Base-by-base conservation (phyloP, 352 stramenopile genomes). In the Blastocystis sp. region DNA sequence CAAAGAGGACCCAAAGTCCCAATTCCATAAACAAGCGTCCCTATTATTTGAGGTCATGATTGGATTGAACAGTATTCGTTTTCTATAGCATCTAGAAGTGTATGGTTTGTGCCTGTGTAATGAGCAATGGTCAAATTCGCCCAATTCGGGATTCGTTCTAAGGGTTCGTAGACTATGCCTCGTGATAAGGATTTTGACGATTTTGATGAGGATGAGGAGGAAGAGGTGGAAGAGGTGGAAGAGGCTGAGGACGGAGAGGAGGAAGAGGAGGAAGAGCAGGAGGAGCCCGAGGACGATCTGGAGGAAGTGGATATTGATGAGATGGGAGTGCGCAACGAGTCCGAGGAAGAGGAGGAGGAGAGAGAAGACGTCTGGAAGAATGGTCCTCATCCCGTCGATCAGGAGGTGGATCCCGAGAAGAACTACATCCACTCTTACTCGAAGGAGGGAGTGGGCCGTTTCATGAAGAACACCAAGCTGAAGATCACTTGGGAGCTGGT, bases 221-320 rank as follows among this genome's bases (percentile, higher is more conserved):
- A 56, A 14, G 48, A 56, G 48, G 48, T 17, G 5, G 78, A 77
- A 19, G 78, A 78, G 67, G 78, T 69, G 28, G 78, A 56, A 56
- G 78, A 88, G 41, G 78, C 60, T 11, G 78, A 60, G 67, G 78
- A 88, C 45, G 78, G 76, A 9, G 78, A 88, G 60, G 78, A 77
- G 1, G 78, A 88, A 38, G 62, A 88, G 43, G 59, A 88, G 59
- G 78, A 88, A 17, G 67, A 88, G 34, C 48, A 88, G 78, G 45
- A 88, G 43, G 78, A 79, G 64, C 48, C 45, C 23, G 67, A 88
- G 9, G 78, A 88, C 43, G 78, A 88, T 76, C 45, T 84, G 2
- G 74, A 84, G 48, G 78, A 88, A 34, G 78, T 88, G 38, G 78
- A 79, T 76, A 88, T 79, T 60, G 78, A 88, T 52, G 78, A 88